Evolutionary conservation across 2,329 filamentous ascomycete species (phyloP).

Genomic region (Aspergillus intermedius): DNA sequence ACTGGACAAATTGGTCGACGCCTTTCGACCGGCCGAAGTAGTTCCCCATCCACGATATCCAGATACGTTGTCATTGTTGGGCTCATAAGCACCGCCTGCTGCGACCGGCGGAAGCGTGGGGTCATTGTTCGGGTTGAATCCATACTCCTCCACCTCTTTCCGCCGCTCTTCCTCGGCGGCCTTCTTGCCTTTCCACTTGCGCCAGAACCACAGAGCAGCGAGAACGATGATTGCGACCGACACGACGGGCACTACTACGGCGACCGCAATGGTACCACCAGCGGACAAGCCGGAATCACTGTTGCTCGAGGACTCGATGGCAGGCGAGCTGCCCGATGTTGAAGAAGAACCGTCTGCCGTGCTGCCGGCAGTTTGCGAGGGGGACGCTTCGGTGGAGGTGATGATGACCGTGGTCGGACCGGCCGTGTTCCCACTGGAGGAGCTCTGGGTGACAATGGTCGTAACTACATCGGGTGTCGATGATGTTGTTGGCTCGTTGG

Average conservation of each 20-base stretch:
- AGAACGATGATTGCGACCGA: slow-evolving; percentile 76
- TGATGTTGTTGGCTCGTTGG: slow-evolving; percentile 10
- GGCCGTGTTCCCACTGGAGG: neutral
- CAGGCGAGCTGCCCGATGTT: slow-evolving; percentile 19
- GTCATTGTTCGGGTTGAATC: slow-evolving; percentile 95
- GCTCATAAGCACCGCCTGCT: slow-evolving; percentile 46
- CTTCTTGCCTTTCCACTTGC: slow-evolving; percentile 78
- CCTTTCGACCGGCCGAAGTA: slow-evolving; percentile 69
- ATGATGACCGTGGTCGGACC: slow-evolving; percentile 18
- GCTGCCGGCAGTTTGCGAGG: slow-evolving; percentile 2
- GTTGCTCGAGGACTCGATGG: slow-evolving; percentile 18
- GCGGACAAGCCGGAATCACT: slow-evolving; percentile 34
- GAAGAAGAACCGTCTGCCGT: slow-evolving; percentile 19
- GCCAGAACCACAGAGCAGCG: slow-evolving; percentile 75
- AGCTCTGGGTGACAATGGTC: slow-evolving; percentile 4
- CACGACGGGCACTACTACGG: slow-evolving; percentile 87
- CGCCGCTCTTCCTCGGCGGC: slow-evolving; percentile 78
- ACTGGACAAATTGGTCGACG: slow-evolving; percentile 82
- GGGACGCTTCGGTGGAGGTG: slow-evolving; percentile 11
- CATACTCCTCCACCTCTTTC: slow-evolving; percentile 96
- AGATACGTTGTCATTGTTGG: slow-evolving; percentile 62
- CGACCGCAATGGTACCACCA: slow-evolving; percentile 74
- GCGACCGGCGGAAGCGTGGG: slow-evolving; percentile 63
- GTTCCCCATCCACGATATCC: slow-evolving; percentile 96
- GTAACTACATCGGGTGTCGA: slow-evolving; percentile 16